phyloP scores from a whole-genome alignment of 306 rosid species.

The Vigna mungo region DNA sequence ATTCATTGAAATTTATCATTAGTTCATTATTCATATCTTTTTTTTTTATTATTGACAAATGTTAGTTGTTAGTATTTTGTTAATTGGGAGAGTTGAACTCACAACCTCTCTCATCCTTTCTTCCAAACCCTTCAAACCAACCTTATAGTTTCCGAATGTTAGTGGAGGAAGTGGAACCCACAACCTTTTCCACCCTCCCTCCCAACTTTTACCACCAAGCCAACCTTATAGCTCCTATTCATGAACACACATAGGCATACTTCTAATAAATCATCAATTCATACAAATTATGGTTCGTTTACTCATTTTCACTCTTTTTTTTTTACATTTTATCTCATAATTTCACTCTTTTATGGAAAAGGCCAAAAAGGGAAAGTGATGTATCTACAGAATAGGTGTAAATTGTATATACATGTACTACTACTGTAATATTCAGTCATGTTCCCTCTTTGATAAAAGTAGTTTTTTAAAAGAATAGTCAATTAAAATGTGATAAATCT shows the following conservation, averaged over 20 bases:
- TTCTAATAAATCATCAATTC: background rate
- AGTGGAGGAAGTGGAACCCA: no score
- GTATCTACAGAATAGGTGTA: background rate
- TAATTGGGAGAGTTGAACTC: no score
- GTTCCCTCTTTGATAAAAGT: background rate
- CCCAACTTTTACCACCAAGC: no score
- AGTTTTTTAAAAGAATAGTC: background rate
- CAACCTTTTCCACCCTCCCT: no score
- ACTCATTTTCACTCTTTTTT: background rate
- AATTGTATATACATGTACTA: background rate
- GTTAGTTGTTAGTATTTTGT: no score
- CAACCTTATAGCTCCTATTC: background rate
- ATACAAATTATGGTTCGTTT: background rate
- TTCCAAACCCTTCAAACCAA: no score
- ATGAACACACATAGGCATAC: background rate
- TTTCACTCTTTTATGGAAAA: background rate
- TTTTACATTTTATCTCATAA: background rate
- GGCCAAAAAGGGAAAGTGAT: background rate
- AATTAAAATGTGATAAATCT: constrained; percentile 27
- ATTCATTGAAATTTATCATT: constrained; percentile 8
- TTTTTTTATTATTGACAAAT: no score
- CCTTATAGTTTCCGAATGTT: no score
- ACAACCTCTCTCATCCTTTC: no score
- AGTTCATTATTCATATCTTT: background rate
- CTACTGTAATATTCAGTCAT: background rate